These are phyloP conservation scores for Neurospora sp. DNA, from an alignment of 495 filamentous ascomycete species.

Conservation along the genomic window DNA sequence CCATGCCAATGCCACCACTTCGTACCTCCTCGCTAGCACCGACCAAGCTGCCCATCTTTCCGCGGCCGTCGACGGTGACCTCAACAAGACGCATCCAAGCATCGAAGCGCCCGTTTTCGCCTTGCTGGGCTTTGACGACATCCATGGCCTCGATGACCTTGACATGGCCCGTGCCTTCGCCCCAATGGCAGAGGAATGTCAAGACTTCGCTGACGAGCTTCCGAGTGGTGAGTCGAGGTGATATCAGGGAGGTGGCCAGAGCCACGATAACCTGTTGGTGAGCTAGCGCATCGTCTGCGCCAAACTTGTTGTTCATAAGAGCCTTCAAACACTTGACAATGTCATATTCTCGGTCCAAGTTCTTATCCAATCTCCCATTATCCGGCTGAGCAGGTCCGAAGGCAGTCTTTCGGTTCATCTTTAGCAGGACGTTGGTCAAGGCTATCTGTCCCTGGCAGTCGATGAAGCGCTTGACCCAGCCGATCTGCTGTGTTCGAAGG, in stretches of 20 bases:
- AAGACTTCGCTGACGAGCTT: constrained; percentile 95
- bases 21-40: constrained; percentile 95
- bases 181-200: constrained; percentile 95
- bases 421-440: constrained; percentile 82
- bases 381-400: constrained; percentile 57
- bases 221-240: constrained; percentile 79
- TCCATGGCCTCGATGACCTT: constrained; percentile 93
- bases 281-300: constrained; percentile 88
- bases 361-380: constrained; percentile 64
- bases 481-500: constrained; percentile 89
- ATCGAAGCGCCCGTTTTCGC: constrained; percentile 93
- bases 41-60: constrained; percentile 96
- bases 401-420: constrained; percentile 81
- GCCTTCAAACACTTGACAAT: constrained; percentile 96
- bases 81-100: constrained; percentile 98
- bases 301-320: constrained; percentile 98
- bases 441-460: constrained; percentile 97
- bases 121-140: constrained; percentile 76
- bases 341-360: constrained; percentile 91
- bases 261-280: constrained; percentile 87
- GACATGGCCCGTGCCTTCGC: constrained; percentile 80
- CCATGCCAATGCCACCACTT: constrained; percentile 96
- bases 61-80: constrained; percentile 91
- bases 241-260: constrained; percentile 76
- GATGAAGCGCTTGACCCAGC: constrained; percentile 94